phyloP scores from a whole-genome alignment of 2,329 filamentous ascomycete genomes.

The Aspergillus quadricinctus region DNA sequence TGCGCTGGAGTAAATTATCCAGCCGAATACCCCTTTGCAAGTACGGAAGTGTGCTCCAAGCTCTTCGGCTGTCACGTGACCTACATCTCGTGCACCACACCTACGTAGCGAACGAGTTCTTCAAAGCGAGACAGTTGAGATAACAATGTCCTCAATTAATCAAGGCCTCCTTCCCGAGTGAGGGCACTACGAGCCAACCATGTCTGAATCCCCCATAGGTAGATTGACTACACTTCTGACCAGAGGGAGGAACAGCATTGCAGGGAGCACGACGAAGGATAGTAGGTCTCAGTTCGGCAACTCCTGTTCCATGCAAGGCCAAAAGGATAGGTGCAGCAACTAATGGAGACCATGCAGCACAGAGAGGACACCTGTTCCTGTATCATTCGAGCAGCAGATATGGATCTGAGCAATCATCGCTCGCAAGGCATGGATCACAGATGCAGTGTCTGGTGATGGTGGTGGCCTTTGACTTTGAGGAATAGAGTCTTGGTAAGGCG shows the following conservation, averaged over 20 bases:
- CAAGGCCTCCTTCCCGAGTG: background rate
- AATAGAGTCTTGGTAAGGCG: background rate
- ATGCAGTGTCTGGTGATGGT: background rate
- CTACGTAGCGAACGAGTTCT: background rate
- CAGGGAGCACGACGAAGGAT: background rate
- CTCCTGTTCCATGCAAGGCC: background rate
- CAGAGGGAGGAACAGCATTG: background rate
- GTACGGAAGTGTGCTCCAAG: no score
- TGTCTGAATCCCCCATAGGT: background rate
- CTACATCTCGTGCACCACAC: no score
- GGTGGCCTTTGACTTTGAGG: background rate
- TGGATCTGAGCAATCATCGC: background rate
- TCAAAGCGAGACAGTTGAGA: background rate
- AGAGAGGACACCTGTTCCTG: slow-evolving; percentile 10
- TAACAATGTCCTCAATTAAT: background rate
- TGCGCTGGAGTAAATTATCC: background rate
- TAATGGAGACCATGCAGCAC: slow-evolving; percentile 8
- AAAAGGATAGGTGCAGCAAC: slow-evolving; percentile 1
- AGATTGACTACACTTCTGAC: background rate
- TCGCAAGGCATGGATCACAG: background rate
- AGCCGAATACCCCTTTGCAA: background rate
- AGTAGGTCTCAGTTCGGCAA: background rate
- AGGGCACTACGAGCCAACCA: background rate
- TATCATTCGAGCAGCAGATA: slow-evolving; percentile 9
- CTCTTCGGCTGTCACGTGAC: no score